Evolutionary conservation across 2,329 filamentous ascomycete species (phyloP).

Genomic region (Phialemoniopsis sp.): DNA sequence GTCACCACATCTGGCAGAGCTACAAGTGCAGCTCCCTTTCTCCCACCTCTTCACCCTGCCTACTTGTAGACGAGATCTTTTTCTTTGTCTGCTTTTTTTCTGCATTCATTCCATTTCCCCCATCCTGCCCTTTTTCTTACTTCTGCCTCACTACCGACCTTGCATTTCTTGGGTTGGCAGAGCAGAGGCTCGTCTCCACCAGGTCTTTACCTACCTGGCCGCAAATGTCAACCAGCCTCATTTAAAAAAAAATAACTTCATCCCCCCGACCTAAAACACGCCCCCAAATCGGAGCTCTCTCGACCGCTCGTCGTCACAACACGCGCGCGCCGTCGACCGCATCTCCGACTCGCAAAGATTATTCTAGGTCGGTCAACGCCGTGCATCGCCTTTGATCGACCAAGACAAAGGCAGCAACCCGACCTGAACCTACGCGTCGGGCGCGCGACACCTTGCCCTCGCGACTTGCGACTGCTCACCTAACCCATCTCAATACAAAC

Average conservation of each 20-base stretch:
- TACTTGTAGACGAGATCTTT: conserved; percentile 1
- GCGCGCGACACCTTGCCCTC: conserved; percentile 16
- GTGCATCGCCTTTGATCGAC: too few relatives aligned
- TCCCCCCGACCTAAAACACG: too few relatives aligned
- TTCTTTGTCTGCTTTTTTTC: conserved; percentile 9
- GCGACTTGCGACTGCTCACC: conserved; percentile 1
- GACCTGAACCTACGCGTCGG: conserved; percentile 19
- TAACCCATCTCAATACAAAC: conserved; percentile 3
- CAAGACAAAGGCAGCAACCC: too few relatives aligned
- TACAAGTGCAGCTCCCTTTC: too few relatives aligned
- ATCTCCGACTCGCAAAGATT: background rate
- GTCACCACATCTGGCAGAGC: too few relatives aligned
- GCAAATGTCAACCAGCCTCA: conserved; percentile 34
- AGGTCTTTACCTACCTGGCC: conserved; percentile 4
- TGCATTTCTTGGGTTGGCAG: too few relatives aligned
- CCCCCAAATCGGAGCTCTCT: too few relatives aligned
- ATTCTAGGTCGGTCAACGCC: too few relatives aligned
- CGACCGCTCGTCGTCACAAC: too few relatives aligned
- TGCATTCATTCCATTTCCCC: conserved; percentile 14
- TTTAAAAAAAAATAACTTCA: conserved; percentile 46
- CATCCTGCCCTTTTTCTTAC: conserved; percentile 2
- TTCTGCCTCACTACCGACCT: background rate
- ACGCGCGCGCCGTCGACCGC: background rate
- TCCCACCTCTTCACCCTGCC: too few relatives aligned
- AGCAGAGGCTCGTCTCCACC: too few relatives aligned